Base-by-base conservation (phyloP, 1,284 basidiomycete species). In the Erythrobasidium hasegawianum region DNA sequence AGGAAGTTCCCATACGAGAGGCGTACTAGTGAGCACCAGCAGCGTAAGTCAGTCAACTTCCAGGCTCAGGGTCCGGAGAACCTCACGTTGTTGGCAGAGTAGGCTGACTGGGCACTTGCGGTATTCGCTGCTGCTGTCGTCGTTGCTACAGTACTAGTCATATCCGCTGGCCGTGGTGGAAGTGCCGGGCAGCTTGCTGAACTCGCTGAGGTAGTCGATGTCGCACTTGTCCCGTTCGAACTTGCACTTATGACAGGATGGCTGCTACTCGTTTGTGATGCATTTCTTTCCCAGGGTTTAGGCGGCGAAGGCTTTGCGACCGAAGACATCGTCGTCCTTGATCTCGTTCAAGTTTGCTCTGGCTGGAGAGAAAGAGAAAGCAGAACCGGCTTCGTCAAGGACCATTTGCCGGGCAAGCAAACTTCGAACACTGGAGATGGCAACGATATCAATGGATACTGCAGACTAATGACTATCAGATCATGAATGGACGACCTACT, bases 231-330 rank as follows among this genome's bases (percentile, higher is more conserved):
- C n/a, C n/a, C n/a, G n/a, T n/a, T n/a, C n/a, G n/a, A n/a, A 11
- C 33, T 33, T 11, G 33, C 33, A 33, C 33, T 33, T 4, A 33
- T 11, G 33, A 33, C 33, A 5, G 33, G 33, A 33, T 33, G 33
- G 33, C 33, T 33, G 33, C 33, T 33, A 33, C 33, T 11, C 4
- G 5, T 33, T 11, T 33, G 33, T 33, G 33, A 4, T 33, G 33
- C 33, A 33, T 33, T 33, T 4, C 84, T 81, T 76, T 90, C 88
- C 88, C 89, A 90, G 71, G 88, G 88, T 76, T 90, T 90, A 76
- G 87, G 88, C 62, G 88, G 88, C 24, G 88, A 88, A 38, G 82
- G 84, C 86, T 88, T 88, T 38, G 26, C 41, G 27, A 49, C 29
- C 7, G 52, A 50, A 22, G 58, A 26, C 65, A 60, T 62, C 33